phyloP scores from a whole-genome alignment of 1,284 basidiomycete species.

The Puccinia triticina region DNA sequence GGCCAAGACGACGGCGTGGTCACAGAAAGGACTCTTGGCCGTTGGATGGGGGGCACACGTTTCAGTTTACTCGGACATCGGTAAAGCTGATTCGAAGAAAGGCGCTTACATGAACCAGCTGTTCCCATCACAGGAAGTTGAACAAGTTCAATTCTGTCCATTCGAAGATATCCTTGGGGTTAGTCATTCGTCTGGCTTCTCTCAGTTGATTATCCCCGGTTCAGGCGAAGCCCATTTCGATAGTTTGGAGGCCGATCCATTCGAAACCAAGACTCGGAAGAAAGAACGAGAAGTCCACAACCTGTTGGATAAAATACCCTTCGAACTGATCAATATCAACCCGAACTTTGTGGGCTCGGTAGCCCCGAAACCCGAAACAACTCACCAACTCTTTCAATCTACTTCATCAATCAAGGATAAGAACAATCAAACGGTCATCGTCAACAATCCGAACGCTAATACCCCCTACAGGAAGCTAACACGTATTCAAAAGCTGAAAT shows the following conservation, averaged over 20 bases:
- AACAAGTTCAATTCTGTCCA: slow-evolving; percentile 72
- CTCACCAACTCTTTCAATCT: slow-evolving; percentile 10
- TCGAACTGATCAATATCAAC: slow-evolving; percentile 90
- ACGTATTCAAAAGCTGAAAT: slow-evolving; percentile 70
- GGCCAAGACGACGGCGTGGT: slow-evolving; percentile 61
- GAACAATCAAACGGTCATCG: slow-evolving; percentile 13
- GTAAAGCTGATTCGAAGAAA: slow-evolving; percentile 57
- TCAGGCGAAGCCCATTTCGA: slow-evolving; percentile 94
- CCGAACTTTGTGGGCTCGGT: slow-evolving; percentile 67
- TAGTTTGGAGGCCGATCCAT: slow-evolving; percentile 88
- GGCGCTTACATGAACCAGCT: slow-evolving; percentile 83
- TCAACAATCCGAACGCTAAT: slow-evolving; percentile 56
- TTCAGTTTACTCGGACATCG: slow-evolving; percentile 67
- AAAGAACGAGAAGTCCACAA: slow-evolving; percentile 88
- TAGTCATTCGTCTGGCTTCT: slow-evolving; percentile 71
- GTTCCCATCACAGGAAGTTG: slow-evolving; percentile 71
- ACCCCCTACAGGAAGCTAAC: slow-evolving; percentile 73
- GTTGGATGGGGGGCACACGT: slow-evolving; percentile 78
- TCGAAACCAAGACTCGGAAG: slow-evolving; percentile 78
- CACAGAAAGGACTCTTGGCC: slow-evolving; percentile 77
- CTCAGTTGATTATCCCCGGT: slow-evolving; percentile 84
- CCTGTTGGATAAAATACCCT: slow-evolving; percentile 92
- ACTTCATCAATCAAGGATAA: slow-evolving; percentile 4
- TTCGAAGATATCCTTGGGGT: slow-evolving; percentile 90
- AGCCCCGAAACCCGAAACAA: slow-evolving; percentile 23